Percentiles rank a stretch among this genome's conserved stretches.
Evolutionary conservation across 768 basidiomycete genomes (phyloP).

Genomic region (Favolaschia claudopus): DNA sequence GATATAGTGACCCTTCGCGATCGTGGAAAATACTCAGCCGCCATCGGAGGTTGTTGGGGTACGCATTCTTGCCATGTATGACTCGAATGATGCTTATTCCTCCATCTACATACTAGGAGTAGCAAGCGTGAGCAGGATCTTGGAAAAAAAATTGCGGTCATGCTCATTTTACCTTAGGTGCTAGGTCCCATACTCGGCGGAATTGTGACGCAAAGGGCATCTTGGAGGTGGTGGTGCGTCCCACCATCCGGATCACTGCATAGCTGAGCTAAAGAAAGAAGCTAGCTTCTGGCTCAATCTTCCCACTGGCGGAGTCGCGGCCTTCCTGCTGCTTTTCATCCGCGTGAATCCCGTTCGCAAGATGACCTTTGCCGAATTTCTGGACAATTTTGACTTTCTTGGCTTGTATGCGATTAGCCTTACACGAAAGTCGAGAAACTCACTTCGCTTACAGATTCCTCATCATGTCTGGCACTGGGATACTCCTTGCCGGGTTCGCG

Average conservation of each 20-base stretch:
- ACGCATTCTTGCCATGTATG: neutral
- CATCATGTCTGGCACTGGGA: constrained; percentile 11
- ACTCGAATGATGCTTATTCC: too few relatives aligned
- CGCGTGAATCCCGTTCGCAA: constrained; percentile 6
- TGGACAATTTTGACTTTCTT: constrained; percentile 14
- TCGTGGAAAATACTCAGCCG: constrained; percentile 19
- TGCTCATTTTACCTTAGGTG: neutral
- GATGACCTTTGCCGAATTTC: constrained; percentile 12
- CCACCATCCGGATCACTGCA: neutral
- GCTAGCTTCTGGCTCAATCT: constrained; percentile 17
- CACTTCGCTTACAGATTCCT: neutral
- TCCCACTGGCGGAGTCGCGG: constrained; percentile 14
- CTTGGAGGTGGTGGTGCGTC: constrained; percentile 8
- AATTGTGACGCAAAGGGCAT: constrained; percentile 5
- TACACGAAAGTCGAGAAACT: neutral
- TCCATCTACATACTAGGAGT: too few relatives aligned
- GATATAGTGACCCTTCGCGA: constrained; percentile 18
- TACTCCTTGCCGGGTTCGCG: constrained; percentile 12
- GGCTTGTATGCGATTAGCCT: constrained; percentile 7
- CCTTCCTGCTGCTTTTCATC: constrained; percentile 10
- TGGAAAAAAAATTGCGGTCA: neutral
- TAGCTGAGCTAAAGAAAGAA: too few relatives aligned
- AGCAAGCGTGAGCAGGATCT: neutral
- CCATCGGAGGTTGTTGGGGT: constrained; percentile 20
- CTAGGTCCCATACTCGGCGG: constrained; percentile 9